Percentiles rank a stretch among this genome's conserved stretches.
Conservation (phyloP, 2,329 filamentous ascomycete species). For the Lachnellula willkommii region DNA sequence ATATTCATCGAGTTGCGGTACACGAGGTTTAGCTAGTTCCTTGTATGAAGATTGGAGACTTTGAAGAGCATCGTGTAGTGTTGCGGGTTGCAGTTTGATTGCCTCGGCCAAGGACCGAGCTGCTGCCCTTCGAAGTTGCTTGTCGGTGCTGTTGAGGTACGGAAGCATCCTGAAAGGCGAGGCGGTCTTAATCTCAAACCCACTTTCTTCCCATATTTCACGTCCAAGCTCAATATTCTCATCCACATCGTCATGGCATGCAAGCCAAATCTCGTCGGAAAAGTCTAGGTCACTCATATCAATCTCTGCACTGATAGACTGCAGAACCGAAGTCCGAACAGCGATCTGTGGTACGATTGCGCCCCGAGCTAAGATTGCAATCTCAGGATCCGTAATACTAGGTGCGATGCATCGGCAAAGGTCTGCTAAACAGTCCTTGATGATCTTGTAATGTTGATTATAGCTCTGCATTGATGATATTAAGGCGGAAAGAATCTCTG, state of each 20-base stretch:
- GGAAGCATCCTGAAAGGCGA: conserved; percentile 64
- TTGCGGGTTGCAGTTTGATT: conserved; percentile 53
- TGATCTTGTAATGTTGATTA: conserved; percentile 87
- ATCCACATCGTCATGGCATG: conserved; percentile 81
- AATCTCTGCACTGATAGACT: conserved; percentile 85
- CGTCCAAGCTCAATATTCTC: conserved; percentile 79
- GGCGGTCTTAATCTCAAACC: conserved; percentile 61
- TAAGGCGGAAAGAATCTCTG: conserved; percentile 64
- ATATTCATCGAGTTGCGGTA: conserved; percentile 82
- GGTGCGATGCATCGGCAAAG: conserved; percentile 78
- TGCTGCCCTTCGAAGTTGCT: conserved; percentile 75
- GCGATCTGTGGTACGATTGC: conserved; percentile 71
- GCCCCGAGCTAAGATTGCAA: conserved; percentile 70
- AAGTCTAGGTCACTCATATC: conserved; percentile 84
- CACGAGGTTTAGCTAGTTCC: conserved; percentile 74
- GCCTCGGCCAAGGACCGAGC: conserved; percentile 76
- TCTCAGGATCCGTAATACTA: conserved; percentile 70
- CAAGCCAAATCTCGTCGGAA: conserved; percentile 88
- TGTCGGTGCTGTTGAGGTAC: conserved; percentile 75
- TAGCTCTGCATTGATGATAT: conserved; percentile 82
- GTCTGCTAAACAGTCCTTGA: conserved; percentile 88
- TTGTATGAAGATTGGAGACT: conserved; percentile 66
- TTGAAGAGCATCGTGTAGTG: conserved; percentile 57
- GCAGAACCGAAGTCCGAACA: conserved; percentile 78
- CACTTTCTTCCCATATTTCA: conserved; percentile 94